A percentile compares a stretch with the other conserved stretches of the same genome.
Evolutionary conservation across 2,329 filamentous ascomycete species (phyloP).

Genomic region (Phyllosticta citribraziliensis): DNA sequence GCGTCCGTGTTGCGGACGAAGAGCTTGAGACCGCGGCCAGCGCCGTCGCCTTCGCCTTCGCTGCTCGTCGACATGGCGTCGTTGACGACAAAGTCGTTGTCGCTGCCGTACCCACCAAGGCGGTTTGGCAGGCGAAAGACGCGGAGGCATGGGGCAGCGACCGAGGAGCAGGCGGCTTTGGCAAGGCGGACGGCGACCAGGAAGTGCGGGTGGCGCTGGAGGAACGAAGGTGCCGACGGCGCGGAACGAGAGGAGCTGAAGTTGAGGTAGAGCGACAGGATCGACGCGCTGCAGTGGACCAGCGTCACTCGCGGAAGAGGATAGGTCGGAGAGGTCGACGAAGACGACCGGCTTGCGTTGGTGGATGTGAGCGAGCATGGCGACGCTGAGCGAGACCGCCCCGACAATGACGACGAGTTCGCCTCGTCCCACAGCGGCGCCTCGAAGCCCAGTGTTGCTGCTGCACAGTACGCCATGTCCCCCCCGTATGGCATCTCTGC

Average conservation of each 20-base stretch:
- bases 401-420: neutral
- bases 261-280: neutral
- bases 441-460: neutral
- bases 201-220: neutral
- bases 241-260: neutral
- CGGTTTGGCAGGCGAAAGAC: neutral
- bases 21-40: constrained; percentile 36
- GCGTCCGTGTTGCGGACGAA: constrained; percentile 56
- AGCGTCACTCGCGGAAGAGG: constrained; percentile 37
- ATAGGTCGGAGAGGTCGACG: constrained; percentile 32
- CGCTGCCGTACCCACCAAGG: neutral
- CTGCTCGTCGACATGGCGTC: neutral
- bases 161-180: neutral
- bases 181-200: neutral
- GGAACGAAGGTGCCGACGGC: neutral
- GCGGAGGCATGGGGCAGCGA: neutral
- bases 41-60: neutral
- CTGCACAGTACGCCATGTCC: neutral
- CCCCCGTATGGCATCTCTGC: neutral
- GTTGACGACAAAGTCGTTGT: constrained; percentile 16
- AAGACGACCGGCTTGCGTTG: neutral
- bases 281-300: neutral
- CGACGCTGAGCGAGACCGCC: neutral
- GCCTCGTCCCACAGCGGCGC: neutral
- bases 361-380: neutral